A percentile compares a stretch with the other conserved stretches of the same genome.
Conservation (phyloP, 179 eudicot species). For the Nepenthes alata region DNA sequence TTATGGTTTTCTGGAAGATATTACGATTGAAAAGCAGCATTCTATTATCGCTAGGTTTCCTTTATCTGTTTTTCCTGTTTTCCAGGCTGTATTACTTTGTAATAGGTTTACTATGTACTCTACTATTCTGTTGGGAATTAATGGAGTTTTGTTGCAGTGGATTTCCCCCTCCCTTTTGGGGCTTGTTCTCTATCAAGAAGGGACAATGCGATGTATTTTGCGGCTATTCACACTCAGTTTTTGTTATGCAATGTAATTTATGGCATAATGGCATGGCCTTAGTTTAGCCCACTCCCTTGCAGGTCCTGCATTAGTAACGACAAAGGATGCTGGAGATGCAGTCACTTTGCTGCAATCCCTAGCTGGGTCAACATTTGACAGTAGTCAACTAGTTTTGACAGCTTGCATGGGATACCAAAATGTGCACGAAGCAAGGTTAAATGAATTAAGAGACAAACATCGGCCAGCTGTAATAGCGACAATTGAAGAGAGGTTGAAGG, state of each 20-base stretch:
- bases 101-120: too few species aligned
- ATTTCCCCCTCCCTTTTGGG: too few species aligned
- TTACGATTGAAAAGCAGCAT: too few species aligned
- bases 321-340: constrained; percentile 99
- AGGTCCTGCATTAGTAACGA: constrained; percentile 98
- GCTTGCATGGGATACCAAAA: constrained; percentile 98
- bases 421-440: constrained; percentile 61
- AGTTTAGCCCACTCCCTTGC: constrained; percentile 20
- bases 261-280: constrained; percentile 6
- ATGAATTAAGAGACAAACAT: constrained; percentile 64
- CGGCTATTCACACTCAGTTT: too few species aligned
- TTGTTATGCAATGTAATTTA: neutral
- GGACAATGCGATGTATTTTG: too few species aligned
- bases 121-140: too few species aligned
- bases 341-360: constrained; percentile 89
- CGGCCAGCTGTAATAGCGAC: constrained; percentile 63
- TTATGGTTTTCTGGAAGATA: too few species aligned
- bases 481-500: constrained; percentile 74
- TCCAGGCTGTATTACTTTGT: too few species aligned
- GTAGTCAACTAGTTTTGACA: constrained; percentile 96
- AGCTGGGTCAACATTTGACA: constrained; percentile 96
- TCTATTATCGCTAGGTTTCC: neutral
- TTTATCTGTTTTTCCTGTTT: neutral
- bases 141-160: too few species aligned
- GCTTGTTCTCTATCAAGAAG: too few species aligned